phyloP scores from a whole-genome alignment of 78 protist species.

The Tieghemostelium lacteum region DNA sequence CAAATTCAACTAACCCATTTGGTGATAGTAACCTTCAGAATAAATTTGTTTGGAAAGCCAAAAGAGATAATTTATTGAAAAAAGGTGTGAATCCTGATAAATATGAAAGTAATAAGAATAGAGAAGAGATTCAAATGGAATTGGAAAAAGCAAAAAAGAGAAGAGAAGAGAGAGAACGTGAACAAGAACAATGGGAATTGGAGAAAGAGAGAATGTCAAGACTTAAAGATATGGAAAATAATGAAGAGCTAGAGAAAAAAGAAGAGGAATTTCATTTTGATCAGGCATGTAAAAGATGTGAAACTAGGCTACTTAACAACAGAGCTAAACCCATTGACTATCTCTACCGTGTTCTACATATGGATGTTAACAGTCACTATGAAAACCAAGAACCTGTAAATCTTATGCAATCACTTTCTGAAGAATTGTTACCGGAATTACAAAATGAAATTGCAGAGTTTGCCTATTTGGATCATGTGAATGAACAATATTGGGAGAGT shows the following conservation, averaged over 20 bases:
- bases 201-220: constrained; percentile 77
- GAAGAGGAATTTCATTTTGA: constrained; percentile 91
- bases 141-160: constrained; percentile 83
- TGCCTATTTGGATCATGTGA: constrained; percentile 37
- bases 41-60: constrained; percentile 92
- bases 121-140: constrained; percentile 72
- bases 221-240: constrained; percentile 49
- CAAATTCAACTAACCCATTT: constrained; percentile 88
- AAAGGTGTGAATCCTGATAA: constrained; percentile 26
- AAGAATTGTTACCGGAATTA: neutral
- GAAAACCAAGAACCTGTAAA: constrained; percentile 10
- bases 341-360: constrained; percentile 42
- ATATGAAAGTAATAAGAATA: constrained; percentile 23
- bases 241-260: constrained; percentile 76
- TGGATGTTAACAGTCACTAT: neutral
- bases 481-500: constrained; percentile 51
- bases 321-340: constrained; percentile 74
- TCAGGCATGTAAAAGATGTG: constrained; percentile 74
- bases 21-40: constrained; percentile 86
- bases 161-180: constrained; percentile 90
- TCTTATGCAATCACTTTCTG: neutral
- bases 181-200: constrained; percentile 77
- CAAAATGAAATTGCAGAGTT: constrained; percentile 34
- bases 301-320: constrained; percentile 22
- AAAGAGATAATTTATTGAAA: constrained; percentile 43